Evolutionary conservation across 2,329 filamentous ascomycete genomes (phyloP).

Genomic region (Talaromyces rugulosus): DNA sequence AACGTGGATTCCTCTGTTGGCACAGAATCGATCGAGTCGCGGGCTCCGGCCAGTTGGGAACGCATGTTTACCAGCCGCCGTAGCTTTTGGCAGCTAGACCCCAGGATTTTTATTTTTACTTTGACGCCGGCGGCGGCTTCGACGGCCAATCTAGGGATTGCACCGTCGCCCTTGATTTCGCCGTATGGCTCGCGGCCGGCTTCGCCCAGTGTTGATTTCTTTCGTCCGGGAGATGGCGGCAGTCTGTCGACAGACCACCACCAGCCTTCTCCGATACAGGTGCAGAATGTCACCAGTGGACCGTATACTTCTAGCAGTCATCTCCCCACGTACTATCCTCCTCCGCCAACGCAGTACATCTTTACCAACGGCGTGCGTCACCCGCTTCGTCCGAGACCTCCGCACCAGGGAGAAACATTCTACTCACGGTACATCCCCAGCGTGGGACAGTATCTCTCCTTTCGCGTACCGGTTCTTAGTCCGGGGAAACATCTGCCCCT

Average conservation of each 20-base stretch:
- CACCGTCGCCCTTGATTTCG: conserved; percentile 32
- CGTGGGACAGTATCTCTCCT: conserved; percentile 77
- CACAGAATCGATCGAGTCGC: conserved; percentile 54
- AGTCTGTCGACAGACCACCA: conserved; percentile 14
- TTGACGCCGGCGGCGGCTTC: conserved; percentile 54
- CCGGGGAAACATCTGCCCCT: conserved; percentile 44
- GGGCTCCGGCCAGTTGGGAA: conserved; percentile 63
- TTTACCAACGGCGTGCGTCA: conserved; percentile 77
- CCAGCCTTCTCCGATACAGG: conserved; percentile 24
- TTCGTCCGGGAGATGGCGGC: conserved; percentile 12
- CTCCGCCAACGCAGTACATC: conserved; percentile 74
- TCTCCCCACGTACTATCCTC: conserved; percentile 86
- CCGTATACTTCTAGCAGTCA: conserved; percentile 81
- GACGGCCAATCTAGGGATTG: conserved; percentile 41
- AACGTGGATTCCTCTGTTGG: conserved; percentile 73
- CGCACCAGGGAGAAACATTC: conserved; percentile 84
- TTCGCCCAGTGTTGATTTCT: conserved; percentile 43
- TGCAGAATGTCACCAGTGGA: conserved; percentile 42
- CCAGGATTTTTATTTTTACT: conserved; percentile 82
- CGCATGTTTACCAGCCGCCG: conserved; percentile 76
- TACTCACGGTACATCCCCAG: conserved; percentile 85
- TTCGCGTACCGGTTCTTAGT: conserved; percentile 70
- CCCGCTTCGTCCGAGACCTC: conserved; percentile 81
- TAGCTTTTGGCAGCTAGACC: conserved; percentile 90
- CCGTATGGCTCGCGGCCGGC: conserved; percentile 49